phyloP scores from a whole-genome alignment of 2,329 filamentous ascomycete species.

The Epichloe scottii region DNA sequence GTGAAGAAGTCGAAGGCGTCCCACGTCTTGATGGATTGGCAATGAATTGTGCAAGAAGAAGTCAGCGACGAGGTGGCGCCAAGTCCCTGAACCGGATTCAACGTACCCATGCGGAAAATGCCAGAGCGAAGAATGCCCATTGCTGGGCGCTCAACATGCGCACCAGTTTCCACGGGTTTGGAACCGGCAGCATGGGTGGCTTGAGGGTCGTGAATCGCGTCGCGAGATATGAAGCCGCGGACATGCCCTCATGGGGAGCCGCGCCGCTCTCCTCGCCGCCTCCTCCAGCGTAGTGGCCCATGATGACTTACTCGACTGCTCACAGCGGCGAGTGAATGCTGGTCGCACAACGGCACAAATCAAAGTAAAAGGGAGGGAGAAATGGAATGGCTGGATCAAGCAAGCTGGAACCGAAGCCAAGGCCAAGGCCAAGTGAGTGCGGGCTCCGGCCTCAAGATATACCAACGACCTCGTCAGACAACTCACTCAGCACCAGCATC shows the following conservation, averaged over 20 bases:
- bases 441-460: not conserved
- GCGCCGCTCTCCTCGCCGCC: constrained; percentile 15
- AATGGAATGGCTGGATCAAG: not conserved
- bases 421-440: not conserved
- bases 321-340: not conserved
- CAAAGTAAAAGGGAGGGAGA: not conserved
- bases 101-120: constrained; percentile 44
- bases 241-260: constrained; percentile 37
- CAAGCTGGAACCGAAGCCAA: not conserved
- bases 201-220: constrained; percentile 44
- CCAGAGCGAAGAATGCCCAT: constrained; percentile 43
- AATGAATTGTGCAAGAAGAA: not conserved
- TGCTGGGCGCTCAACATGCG: constrained; percentile 35
- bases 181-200: constrained; percentile 41
- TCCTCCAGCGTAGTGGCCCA: constrained; percentile 12
- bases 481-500: no score
- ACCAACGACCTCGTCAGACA: no score
- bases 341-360: not conserved
- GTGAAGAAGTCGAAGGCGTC: constrained; percentile 57
- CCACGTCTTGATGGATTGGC: constrained; percentile 32
- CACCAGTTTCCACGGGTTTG: constrained; percentile 39
- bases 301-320: not conserved
- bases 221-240: constrained; percentile 30
- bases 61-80: not conserved
- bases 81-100: not conserved